Percentiles rank a stretch among this genome's conserved stretches.
These are phyloP conservation scores for Trichosanthes truncata DNA, from an alignment of 306 rosid species.

Conservation along the genomic window DNA sequence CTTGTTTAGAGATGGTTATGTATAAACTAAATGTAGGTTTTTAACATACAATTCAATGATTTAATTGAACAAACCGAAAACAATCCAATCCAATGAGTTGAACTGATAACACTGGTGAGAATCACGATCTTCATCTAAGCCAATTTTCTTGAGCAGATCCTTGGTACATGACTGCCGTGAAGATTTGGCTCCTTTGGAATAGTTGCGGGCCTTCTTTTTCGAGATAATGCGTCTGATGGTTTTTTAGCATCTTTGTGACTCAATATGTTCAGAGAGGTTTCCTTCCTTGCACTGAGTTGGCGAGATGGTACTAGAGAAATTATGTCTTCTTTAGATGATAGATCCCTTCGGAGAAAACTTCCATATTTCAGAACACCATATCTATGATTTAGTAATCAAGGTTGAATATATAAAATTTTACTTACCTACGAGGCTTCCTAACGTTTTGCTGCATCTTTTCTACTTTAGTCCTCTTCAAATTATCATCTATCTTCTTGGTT, in stretches of 20 bases:
- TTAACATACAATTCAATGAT: constrained; percentile 31
- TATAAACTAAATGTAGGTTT: not conserved
- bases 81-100: not conserved
- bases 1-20: not conserved
- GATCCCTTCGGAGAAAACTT: constrained; percentile 29
- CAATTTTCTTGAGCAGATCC: constrained; percentile 33
- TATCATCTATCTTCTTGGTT: constrained; percentile 12
- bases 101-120: not conserved
- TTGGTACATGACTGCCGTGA: constrained; percentile 52
- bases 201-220: constrained; percentile 38
- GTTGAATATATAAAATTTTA: not conserved
- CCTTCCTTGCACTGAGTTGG: constrained; percentile 31
- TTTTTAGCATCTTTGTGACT: constrained; percentile 32
- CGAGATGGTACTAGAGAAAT: constrained; percentile 19
- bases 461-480: constrained; percentile 22
- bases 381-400: not conserved
- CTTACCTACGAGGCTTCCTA: constrained; percentile 37
- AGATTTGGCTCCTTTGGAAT: constrained; percentile 62
- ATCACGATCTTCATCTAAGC: not conserved
- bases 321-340: constrained; percentile 35
- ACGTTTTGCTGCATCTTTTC: constrained; percentile 18
- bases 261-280: constrained; percentile 18
- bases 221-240: constrained; percentile 25
- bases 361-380: not conserved
- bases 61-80: constrained; percentile 30